These are phyloP conservation scores for Moesziomyces parantarcticus DNA, from an alignment of 1,284 basidiomycete genomes.

Conservation along the genomic window DNA sequence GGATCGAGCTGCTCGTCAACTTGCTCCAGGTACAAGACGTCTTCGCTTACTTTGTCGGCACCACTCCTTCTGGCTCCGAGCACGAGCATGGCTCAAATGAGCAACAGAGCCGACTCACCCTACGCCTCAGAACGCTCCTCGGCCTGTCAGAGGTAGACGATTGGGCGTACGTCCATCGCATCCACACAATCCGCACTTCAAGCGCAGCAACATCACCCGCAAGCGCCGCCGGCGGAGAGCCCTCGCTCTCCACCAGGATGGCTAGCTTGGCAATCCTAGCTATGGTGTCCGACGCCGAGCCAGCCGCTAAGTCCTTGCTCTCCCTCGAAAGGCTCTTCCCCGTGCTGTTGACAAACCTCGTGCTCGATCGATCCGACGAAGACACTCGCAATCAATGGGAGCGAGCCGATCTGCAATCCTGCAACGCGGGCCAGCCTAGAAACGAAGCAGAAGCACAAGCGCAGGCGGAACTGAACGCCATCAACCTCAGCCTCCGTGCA, in stretches of 20 bases:
- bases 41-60: slow-evolving; percentile 17
- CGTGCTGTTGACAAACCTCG: slow-evolving; percentile 8
- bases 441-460: slow-evolving; percentile 7
- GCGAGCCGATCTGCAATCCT: slow-evolving; percentile 21
- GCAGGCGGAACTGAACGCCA: slow-evolving; percentile 23
- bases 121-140: slow-evolving; percentile 33
- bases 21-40: slow-evolving; percentile 80
- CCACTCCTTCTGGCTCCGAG: not conserved
- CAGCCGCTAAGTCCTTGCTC: slow-evolving; percentile 10
- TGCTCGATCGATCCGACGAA: slow-evolving; percentile 32
- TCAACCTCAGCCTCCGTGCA: slow-evolving; percentile 34
- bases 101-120: slow-evolving; percentile 12
- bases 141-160: slow-evolving; percentile 32
- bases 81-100: not conserved
- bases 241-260: slow-evolving; percentile 33
- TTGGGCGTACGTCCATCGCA: slow-evolving; percentile 14
- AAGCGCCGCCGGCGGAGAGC: slow-evolving; percentile 12
- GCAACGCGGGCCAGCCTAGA: not conserved
- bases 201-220: not conserved
- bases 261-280: slow-evolving; percentile 29
- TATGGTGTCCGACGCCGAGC: slow-evolving; percentile 27
- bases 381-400: slow-evolving; percentile 23
- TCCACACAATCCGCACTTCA: not conserved
- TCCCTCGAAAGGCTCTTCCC: slow-evolving; percentile 29
- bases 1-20: slow-evolving; percentile 93